These are phyloP conservation scores for Globisporangium paroecandrum DNA, from an alignment of 352 stramenopile genomes.

Conservation along the genomic window DNA sequence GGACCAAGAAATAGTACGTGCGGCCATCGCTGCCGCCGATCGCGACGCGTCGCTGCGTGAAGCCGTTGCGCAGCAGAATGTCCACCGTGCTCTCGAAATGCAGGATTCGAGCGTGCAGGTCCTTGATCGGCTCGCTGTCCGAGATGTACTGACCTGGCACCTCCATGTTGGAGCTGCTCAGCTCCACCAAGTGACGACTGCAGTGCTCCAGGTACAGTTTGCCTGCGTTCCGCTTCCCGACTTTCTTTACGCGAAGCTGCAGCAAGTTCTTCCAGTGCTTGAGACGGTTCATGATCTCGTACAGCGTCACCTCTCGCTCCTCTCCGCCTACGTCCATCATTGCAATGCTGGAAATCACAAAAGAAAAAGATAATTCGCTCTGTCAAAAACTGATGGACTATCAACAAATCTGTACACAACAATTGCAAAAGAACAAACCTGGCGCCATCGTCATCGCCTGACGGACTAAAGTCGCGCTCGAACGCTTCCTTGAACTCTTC, in stretches of 20 bases:
- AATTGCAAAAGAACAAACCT: conserved; percentile 2
- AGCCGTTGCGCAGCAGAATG: conserved; percentile 82
- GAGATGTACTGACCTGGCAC: conserved; percentile 91
- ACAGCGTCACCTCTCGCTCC: conserved; percentile 49
- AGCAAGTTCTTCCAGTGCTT: conserved; percentile 91
- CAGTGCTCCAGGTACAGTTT: conserved; percentile 84
- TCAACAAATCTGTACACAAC: neutral
- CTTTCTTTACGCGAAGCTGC: conserved; percentile 76
- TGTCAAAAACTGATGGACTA: too few species aligned
- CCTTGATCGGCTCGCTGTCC: conserved; percentile 89
- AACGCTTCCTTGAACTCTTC: conserved; percentile 85
- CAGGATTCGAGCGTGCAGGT: conserved; percentile 88
- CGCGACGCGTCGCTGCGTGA: conserved; percentile 88
- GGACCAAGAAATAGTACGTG: conserved; percentile 90
- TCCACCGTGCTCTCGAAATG: conserved; percentile 88
- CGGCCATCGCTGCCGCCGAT: conserved; percentile 88
- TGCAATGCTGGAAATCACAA: conserved; percentile 5
- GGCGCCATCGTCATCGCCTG: conserved; percentile 22
- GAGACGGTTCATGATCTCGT: conserved; percentile 85
- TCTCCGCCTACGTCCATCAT: conserved; percentile 20
- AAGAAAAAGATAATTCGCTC: too few species aligned
- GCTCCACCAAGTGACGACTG: conserved; percentile 86
- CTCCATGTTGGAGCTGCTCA: conserved; percentile 86
- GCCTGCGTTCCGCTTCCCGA: conserved; percentile 63
- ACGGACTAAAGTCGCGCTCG: conserved; percentile 77